A percentile compares a stretch with the other conserved stretches of the same genome.
Evolutionary conservation across 345 rosid genomes (phyloP).

Genomic region (Populus pruinosa): DNA sequence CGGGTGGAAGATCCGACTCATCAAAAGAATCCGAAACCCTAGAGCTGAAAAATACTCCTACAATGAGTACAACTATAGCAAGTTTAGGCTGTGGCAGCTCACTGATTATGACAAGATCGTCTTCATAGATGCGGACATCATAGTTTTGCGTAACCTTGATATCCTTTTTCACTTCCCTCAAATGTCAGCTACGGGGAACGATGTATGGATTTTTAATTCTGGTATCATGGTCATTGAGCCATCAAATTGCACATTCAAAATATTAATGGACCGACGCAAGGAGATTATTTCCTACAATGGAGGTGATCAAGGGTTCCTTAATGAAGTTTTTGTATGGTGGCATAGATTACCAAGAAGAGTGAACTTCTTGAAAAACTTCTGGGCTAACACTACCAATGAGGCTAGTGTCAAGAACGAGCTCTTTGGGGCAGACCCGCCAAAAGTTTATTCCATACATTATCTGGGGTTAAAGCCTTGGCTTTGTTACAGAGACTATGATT

Average conservation of each 20-base stretch:
- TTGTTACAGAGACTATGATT: slow-evolving; percentile 90
- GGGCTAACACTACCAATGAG: slow-evolving; percentile 76
- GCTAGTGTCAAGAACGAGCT: slow-evolving; percentile 64
- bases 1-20: slow-evolving; percentile 74
- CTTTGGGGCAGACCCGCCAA: slow-evolving; percentile 71
- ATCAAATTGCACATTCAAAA: slow-evolving; percentile 75
- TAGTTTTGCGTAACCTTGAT: slow-evolving; percentile 73
- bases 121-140: slow-evolving; percentile 85
- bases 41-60: slow-evolving; percentile 54
- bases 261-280: slow-evolving; percentile 52
- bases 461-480: slow-evolving; percentile 87
- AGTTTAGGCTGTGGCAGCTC: slow-evolving; percentile 85
- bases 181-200: slow-evolving; percentile 87
- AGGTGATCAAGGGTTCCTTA: slow-evolving; percentile 87
- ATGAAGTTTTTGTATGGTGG: slow-evolving; percentile 91
- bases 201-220: slow-evolving; percentile 78
- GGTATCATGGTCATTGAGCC: slow-evolving; percentile 97
- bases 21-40: slow-evolving; percentile 79
- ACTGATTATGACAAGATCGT: slow-evolving; percentile 79
- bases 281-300: slow-evolving; percentile 89
- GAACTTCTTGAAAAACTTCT: slow-evolving; percentile 78
- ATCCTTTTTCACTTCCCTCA: slow-evolving; percentile 78
- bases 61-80: slow-evolving; percentile 93
- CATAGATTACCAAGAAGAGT: slow-evolving; percentile 78
- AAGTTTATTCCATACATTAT: slow-evolving; percentile 73